Base-by-base conservation (phyloP, 768 basidiomycete species). In the Krasilnikovozyma curviuscula region DNA sequence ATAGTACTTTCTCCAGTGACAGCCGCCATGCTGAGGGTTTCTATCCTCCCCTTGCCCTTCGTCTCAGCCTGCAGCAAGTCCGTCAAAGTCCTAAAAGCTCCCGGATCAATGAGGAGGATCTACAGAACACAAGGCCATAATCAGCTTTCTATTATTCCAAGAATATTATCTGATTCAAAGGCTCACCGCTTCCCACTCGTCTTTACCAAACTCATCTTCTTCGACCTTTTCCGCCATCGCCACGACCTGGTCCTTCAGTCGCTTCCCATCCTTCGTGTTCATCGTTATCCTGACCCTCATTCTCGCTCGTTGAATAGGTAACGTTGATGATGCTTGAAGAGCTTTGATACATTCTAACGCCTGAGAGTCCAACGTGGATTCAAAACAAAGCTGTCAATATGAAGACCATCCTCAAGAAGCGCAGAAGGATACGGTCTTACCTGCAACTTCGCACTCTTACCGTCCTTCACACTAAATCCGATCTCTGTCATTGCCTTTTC, bases 401-500 rank as follows among this genome's bases (percentile, higher is more conserved):
- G n/a, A n/a, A n/a, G n/a, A n/a, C n/a, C 40, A 6, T 28, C n/a
- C 8, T 19, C 40, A 41, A 30, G 23, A 31, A 28, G 2, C 14
- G 21, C 6, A 27, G 23, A 28, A 39, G 16, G 7, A 28, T 30
- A 55, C 57, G 37, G n/a, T 46, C 69, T 16, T 54, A 82, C 84
- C 74, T 98, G 93, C 43, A 80, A 82, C 68, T 98, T 98, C 5
- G 88, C 89, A 19, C 74, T 80, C 69, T 95, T 95, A 54, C 78
- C 77, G 38, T 72, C 72, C 57, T 83, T 81, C 24, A 91, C 80
- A 56, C 84, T 91, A 65, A 81, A 89, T 1, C 89, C 89, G 8
- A 83, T 80, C 61, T 97, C 89, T 8, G 76, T 67, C 91, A 98
- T 91, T 0, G 88, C 88, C 65, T 93, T 97, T 61, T 98, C 93